Percentiles rank a stretch among this genome's conserved stretches.
Evolutionary conservation across 768 basidiomycete genomes (phyloP).

Genomic region (Trametes cubensis): DNA sequence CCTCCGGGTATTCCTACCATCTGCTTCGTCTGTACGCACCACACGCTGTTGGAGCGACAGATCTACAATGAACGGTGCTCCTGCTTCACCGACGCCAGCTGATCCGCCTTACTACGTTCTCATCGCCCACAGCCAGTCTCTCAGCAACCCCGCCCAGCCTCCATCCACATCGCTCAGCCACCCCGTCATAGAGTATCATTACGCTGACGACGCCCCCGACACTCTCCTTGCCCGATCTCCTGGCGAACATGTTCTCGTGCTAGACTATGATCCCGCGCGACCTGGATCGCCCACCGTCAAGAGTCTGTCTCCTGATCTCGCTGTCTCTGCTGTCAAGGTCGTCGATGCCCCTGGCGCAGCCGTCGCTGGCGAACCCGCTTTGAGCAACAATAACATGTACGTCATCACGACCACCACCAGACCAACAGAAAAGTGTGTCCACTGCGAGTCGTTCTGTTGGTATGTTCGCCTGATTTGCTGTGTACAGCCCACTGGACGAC

Average conservation of each 20-base stretch:
- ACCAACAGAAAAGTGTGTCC: slow-evolving; percentile 52
- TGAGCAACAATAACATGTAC: slow-evolving; percentile 68
- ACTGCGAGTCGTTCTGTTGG: background rate
- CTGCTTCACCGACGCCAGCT: slow-evolving; percentile 12
- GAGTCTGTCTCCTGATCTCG: slow-evolving; percentile 50
- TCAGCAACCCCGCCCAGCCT: slow-evolving; percentile 41
- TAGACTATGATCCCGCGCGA: slow-evolving; percentile 62
- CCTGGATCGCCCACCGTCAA: slow-evolving; percentile 48
- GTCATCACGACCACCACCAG: slow-evolving; percentile 65
- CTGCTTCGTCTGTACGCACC: background rate
- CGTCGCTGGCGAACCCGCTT: slow-evolving; percentile 45
- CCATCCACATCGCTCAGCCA: slow-evolving; percentile 53
- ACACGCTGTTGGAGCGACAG: background rate
- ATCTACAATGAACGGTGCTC: slow-evolving; percentile 1
- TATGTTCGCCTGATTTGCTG: background rate
- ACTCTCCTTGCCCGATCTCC: slow-evolving; percentile 59
- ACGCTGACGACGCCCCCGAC: slow-evolving; percentile 76
- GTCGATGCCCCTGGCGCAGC: slow-evolving; percentile 76
- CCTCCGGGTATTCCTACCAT: background rate
- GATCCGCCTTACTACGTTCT: slow-evolving; percentile 70
- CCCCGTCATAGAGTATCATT: slow-evolving; percentile 79
- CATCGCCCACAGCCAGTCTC: slow-evolving; percentile 57
- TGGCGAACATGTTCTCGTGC: slow-evolving; percentile 72
- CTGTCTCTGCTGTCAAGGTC: slow-evolving; percentile 61
- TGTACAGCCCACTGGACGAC: slow-evolving; percentile 24